Evolutionary conservation across 2,329 filamentous ascomycete genomes (phyloP).

Genomic region (Fusarium liriodendri): DNA sequence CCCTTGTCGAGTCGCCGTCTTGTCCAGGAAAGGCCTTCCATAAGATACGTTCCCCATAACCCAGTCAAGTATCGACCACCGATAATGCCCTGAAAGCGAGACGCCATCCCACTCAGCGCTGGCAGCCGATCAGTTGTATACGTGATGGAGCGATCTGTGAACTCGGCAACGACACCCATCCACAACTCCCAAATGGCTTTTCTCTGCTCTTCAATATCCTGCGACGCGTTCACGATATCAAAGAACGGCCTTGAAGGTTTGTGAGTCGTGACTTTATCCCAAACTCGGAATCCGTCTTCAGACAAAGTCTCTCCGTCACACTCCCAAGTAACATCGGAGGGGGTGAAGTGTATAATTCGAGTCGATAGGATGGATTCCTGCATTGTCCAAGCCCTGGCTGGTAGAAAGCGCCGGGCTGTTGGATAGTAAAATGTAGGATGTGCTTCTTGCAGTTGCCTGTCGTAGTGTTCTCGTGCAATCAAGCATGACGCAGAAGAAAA

Average conservation of each 20-base stretch:
- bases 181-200: background rate
- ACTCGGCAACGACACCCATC: background rate
- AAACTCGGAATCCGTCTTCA: background rate
- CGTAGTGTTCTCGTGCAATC: background rate
- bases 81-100: background rate
- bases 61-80: background rate
- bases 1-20: background rate
- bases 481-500: background rate
- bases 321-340: background rate
- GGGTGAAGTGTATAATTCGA: background rate
- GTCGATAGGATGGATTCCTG: background rate
- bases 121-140: background rate
- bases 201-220: background rate
- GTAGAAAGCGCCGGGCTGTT: background rate
- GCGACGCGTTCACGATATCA: background rate
- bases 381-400: background rate
- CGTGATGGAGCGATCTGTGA: background rate
- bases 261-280: background rate
- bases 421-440: background rate
- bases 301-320: background rate
- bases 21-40: background rate
- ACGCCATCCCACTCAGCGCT: background rate
- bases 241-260: background rate
- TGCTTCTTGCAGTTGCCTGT: background rate
- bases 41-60: background rate